A percentile compares a stretch with the other conserved stretches of the same genome.
Conservation (phyloP, 1,284 basidiomycete species). For the Boletellus deceptivus region DNA sequence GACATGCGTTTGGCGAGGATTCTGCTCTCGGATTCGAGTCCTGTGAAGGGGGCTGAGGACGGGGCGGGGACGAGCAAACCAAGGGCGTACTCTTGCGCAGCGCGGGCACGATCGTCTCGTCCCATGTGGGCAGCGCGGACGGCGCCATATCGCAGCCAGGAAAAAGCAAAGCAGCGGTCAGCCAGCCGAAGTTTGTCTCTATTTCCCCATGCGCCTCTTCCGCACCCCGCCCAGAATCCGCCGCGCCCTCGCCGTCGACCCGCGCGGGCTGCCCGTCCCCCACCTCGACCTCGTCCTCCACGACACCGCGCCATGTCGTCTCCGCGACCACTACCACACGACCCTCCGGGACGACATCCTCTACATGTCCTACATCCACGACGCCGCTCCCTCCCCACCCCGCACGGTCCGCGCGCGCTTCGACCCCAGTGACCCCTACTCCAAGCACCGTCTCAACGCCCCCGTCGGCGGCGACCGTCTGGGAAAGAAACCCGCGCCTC, state of each 20-base stretch:
- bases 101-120: conserved; percentile 34
- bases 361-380: conserved; percentile 94
- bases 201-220: conserved; percentile 35
- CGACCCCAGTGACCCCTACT: conserved; percentile 79
- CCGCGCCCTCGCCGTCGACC: conserved; percentile 48
- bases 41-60: conserved; percentile 36
- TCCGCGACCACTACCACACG: conserved; percentile 82
- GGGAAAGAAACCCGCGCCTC: conserved; percentile 62
- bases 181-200: not conserved
- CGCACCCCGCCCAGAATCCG: conserved; percentile 47
- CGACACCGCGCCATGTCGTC: conserved; percentile 74
- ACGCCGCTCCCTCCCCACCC: conserved; percentile 50
- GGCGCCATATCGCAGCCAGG: conserved; percentile 25
- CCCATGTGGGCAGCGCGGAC: conserved; percentile 30
- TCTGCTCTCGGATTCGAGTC: conserved; percentile 70
- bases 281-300: conserved; percentile 62
- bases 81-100: conserved; percentile 28
- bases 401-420: conserved; percentile 66
- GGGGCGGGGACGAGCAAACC: not conserved
- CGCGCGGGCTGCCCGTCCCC: conserved; percentile 60
- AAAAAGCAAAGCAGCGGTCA: conserved; percentile 5
- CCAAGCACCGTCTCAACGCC: conserved; percentile 69
- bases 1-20: conserved; percentile 71
- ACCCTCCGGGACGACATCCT: conserved; percentile 86
- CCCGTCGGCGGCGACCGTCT: conserved; percentile 71